Evolutionary conservation across 2,329 filamentous ascomycete genomes (phyloP), one percentile per base, ranked within the genome.

Genomic region (Alternaria gansuensis): DNA sequence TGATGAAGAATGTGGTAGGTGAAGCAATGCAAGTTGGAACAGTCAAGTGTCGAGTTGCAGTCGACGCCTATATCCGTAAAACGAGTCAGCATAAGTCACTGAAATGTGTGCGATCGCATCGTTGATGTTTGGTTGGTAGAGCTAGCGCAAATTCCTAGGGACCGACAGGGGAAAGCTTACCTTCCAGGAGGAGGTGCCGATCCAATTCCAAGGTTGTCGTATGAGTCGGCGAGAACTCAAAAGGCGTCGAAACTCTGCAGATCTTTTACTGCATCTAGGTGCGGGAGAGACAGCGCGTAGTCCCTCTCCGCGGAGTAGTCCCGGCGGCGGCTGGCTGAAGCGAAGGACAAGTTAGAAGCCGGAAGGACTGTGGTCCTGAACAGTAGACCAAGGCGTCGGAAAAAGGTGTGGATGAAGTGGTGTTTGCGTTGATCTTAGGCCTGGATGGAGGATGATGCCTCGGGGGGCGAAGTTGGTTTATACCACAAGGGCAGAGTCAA

Each of bases 401-500:
- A 31, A 31, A 46, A 36, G 51, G 63, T 61, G 65, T 69, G 65
- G 65, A 70, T 67, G 52, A 44, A 63, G 64, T 36, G 34, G 52
- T 51, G 63, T 60, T 59, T 66, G 62, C 71, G 75, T 62, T 72
- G 71, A 75, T 75, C 70, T 59, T 66, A 60, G 70, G 70, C 66
- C 73, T 76, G 73, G 74, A 71, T 70, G 62, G 55, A 51, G 37
- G 50, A 60, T 39, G 51, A 63, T 66, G 61, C 51, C 61, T 69
- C 60, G 70, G 75, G 44, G 74, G 74, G 74, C 73, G 73, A 75
- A 73, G 64, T 72, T 64, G 65, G 69, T 68, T 76, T 76, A 76
- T 76, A 73, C 74, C 74, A 76, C 66, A 67, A 76, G 63, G 66
- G 59, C 63, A 62, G 48, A 61, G 65, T 65, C 57, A 64, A 48